Conservation (phyloP, 78 protist genomes). For the Capsaspora owczarzaki region DNA sequence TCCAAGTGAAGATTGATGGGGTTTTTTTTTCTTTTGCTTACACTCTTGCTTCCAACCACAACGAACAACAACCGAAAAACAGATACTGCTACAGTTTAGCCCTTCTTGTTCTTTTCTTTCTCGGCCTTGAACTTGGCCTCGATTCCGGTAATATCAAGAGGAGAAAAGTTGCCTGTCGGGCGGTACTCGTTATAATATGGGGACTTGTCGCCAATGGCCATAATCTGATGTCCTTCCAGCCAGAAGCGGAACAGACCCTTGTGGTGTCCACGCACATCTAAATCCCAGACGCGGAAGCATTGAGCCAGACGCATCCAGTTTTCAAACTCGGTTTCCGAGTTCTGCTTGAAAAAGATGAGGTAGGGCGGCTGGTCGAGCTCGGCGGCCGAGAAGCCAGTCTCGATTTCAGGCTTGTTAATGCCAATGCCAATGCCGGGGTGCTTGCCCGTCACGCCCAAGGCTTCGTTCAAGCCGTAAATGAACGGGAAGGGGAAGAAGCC, state of each 20-base stretch:
- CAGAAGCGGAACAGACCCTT: neutral
- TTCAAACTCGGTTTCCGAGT: neutral
- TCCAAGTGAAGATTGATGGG: too few species aligned
- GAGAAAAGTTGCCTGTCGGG: too few species aligned
- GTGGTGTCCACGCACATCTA: constrained; percentile 18
- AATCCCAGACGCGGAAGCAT: constrained; percentile 12
- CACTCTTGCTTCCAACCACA: too few species aligned
- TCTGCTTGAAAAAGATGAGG: neutral
- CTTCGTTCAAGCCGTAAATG: too few species aligned
- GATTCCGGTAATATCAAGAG: too few species aligned
- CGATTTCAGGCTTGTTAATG: neutral
- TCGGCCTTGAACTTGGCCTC: too few species aligned
- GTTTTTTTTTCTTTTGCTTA: too few species aligned
- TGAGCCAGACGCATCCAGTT: neutral
- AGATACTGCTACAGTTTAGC: too few species aligned
- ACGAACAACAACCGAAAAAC: too few species aligned
- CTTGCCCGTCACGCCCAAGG: too few species aligned
- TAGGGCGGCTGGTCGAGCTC: neutral
- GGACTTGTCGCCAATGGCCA: neutral
- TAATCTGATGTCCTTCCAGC: neutral
- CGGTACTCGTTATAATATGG: constrained; percentile 1
- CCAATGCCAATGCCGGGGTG: too few species aligned
- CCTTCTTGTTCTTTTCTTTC: too few species aligned
- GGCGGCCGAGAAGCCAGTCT: neutral
- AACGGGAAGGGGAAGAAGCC: neutral